Base-by-base conservation (phyloP, 805 yeast genomes). In the Saturnispora sekii region DNA sequence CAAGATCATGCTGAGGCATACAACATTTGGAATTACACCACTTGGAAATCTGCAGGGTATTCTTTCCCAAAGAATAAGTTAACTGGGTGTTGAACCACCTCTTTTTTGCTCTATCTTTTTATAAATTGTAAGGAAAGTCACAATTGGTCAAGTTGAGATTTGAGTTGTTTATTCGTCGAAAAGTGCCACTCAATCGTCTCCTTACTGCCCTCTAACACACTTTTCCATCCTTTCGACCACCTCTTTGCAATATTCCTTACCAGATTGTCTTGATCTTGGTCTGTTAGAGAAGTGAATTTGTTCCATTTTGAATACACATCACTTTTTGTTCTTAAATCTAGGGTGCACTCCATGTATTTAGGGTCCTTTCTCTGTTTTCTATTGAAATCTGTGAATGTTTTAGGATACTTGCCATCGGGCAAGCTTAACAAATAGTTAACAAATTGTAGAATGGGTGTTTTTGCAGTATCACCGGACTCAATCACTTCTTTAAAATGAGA, bases 11-110 rank as follows among this genome's bases (percentile, higher is more conserved):
- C 67, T 44, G 69, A 69, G 39, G 93, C 93, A 1, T 90, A 90
- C 60, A 48, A 60, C 36, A 76, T 87, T 61, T 59, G 69, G 40
- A 90, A 90, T 63, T 51, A 72, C 43, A 90, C 97, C 0, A 50
- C 65, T 9, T 90, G 96, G 95, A 70, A 65, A 32, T 65, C 52
- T 10, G 88, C 94, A 0, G 96, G 96, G 1, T 90, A 79, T 60
- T 47, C 62, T 3, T 63, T 64, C 57, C 96, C 96, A 15, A 76
- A 75, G 55, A 82, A 82, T 60, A 63, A 53, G 11, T 58, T 83
- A 44, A 73, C 76, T 16, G 76, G 79, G 46, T 67, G 72, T 52
- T 78, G 43, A 37, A 40, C 10, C 9, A 26, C 26, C 26, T 21
- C 26, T 21, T 21, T 21, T 21, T 21, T 21, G 26, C 26, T 21